Evolutionary conservation across 495 filamentous ascomycete genomes (phyloP), one percentile per base, ranked within the genome.

Genomic region (Aeminium ludgeri): DNA sequence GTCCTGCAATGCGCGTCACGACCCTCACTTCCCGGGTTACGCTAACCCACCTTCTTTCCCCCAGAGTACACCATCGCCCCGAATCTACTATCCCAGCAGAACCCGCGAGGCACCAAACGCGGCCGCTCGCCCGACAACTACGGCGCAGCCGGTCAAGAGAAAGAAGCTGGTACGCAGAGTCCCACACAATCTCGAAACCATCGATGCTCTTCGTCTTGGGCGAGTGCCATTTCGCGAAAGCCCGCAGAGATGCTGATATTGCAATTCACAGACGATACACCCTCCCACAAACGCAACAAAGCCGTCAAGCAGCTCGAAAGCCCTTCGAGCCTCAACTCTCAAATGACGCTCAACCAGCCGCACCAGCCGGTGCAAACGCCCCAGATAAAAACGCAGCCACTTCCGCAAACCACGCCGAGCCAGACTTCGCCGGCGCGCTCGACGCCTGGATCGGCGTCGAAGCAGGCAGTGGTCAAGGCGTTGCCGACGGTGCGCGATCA

Each of bases 401-500:
- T 87, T 4, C 68, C 78, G 17, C 80, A 78, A 37, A 58, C 59
- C 15, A 73, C 77, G 12, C 78, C 83, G 13, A 68, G 72, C 30
- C 79, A 86, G 44, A 65, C 74, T 12, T 91, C 89, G 30, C 76
- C 78, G 30, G 70, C 82, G 20, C 92, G 86, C 62, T 65, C 77
- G 1, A 86, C 86, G 0, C 84, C 91, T n/a, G 48, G 48, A 12
- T 51, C 48, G n/a, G 48, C 44, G n/a, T 78, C 82, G 13, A 96
- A 95, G 60, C 65, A 77, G 17, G 56, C 70, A 2, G 78, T 87
- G 8, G 66, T 99, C 48, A 99, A 99, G 62, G 89, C 89, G 0
- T 68, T 99, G 16, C 89, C 89, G 17, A 96, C 89, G 11, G 91
- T 96, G 10, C 66, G 89, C 45, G 89, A 99, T 55, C 89, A 99